Base-by-base conservation (phyloP, 352 stramenopile genomes). In the Globisporangium radiosum region DNA sequence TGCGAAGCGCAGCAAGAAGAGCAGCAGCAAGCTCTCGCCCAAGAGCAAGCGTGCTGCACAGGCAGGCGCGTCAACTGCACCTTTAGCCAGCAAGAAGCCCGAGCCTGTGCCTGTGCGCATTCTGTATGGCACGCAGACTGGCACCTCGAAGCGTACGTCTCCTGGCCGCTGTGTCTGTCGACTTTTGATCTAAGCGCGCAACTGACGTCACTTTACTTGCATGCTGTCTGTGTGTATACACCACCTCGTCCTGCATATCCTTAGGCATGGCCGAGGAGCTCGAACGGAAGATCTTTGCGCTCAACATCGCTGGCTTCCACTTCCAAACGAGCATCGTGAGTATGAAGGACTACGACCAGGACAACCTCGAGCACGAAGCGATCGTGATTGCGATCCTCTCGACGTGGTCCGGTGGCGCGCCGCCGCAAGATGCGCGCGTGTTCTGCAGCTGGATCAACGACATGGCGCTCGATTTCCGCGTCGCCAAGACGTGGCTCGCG, bases 291-390 rank as follows among this genome's bases (percentile, higher is more conserved):
- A 63, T 94, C 47, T 94, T 94, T 63, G 85, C 85, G 17, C 66
- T 92, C 8, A 87, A 92, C 59, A 74, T 95, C 9, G 65, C 79
- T 0, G 82, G 82, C 47, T 90, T 92, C 67, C 77, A 90, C 60
- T 90, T 92, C 65, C 81, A 92, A 61, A 88, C 77, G 19, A 90
- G 72, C 39, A 76, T 94, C n/a, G 79, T 90, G 57, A 91, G 64
- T 73, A 90, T 93, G 78, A 90, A 92, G 59, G 84, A 95, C 61
- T 94, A 92, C 58, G 85, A 94, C 50, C 85, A 92, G 59, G 87
- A 96, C 71, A 94, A 96, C 62, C 65, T 96, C 45, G 88, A 95
- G 78, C 81, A 94, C 37, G 87, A 96, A 47, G 50, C 65, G 33
- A 81, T 95, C 47, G 82, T 96, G 47, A 75, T 96, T 17, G 81